A percentile compares a stretch with the other conserved stretches of the same genome.
phyloP scores from a whole-genome alignment of 495 filamentous ascomycete species.

The Margaritispora aquatica region DNA sequence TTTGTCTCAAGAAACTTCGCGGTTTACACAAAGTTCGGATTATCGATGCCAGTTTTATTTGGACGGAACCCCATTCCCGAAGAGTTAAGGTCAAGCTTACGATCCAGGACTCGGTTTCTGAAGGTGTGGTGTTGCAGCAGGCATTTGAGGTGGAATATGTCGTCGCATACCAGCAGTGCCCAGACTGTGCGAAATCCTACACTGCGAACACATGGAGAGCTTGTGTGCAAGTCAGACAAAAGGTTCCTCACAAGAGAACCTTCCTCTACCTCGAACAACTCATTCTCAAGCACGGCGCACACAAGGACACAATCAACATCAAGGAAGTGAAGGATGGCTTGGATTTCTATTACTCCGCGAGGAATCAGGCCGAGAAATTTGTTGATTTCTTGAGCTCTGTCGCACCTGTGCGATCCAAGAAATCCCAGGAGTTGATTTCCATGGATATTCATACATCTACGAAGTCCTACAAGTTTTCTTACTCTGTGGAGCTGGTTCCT shows the following conservation, averaged over 20 bases:
- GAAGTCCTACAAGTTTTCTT: slow-evolving; percentile 90
- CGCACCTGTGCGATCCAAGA: slow-evolving; percentile 71
- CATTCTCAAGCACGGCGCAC: slow-evolving; percentile 87
- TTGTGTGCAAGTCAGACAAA: slow-evolving; percentile 88
- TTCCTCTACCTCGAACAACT: slow-evolving; percentile 96
- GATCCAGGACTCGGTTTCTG: slow-evolving; percentile 62
- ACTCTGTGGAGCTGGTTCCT: slow-evolving; percentile 77
- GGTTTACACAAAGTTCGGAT: slow-evolving; percentile 83
- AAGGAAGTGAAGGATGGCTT: slow-evolving; percentile 90
- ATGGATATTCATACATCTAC: slow-evolving; percentile 85
- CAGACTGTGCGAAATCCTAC: slow-evolving; percentile 88
- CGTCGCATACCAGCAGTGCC: slow-evolving; percentile 82
- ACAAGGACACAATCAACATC: slow-evolving; percentile 93
- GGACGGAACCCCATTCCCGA: slow-evolving; percentile 95
- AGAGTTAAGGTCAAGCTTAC: slow-evolving; percentile 90
- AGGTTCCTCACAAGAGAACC: slow-evolving; percentile 94
- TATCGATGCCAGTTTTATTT: slow-evolving; percentile 92
- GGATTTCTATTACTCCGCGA: slow-evolving; percentile 85
- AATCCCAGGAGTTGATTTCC: slow-evolving; percentile 87
- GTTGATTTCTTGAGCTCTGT: slow-evolving; percentile 84
- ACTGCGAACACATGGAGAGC: slow-evolving; percentile 89
- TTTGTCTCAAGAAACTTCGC: slow-evolving; percentile 77
- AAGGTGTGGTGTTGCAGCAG: slow-evolving; percentile 86
- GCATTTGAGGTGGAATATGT: slow-evolving; percentile 91
- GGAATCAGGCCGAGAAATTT: slow-evolving; percentile 90